Evolutionary conservation across 2,329 filamentous ascomycete species (phyloP).

Genomic region (Venturia carpophila): DNA sequence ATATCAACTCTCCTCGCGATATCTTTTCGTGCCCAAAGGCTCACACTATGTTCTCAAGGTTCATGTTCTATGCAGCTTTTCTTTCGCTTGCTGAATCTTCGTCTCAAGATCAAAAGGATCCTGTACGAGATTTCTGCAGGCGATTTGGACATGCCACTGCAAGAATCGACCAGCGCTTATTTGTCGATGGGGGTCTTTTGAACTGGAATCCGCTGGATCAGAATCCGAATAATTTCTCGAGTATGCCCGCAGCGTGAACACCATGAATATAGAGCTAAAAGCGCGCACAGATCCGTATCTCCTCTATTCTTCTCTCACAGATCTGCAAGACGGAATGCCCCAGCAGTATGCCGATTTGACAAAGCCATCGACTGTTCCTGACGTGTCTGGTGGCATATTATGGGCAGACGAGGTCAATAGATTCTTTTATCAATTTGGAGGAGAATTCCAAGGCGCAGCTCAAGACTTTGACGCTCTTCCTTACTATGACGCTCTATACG

Average conservation of each 20-base stretch:
- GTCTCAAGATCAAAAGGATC: constrained; percentile 17
- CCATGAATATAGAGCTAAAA: constrained; percentile 20
- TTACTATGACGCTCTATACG: constrained; percentile 49
- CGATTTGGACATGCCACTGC: constrained; percentile 49
- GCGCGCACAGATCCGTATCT: constrained; percentile 43
- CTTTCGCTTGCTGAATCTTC: neutral
- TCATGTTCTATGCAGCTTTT: neutral
- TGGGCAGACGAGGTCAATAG: constrained; percentile 58
- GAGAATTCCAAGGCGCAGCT: constrained; percentile 42
- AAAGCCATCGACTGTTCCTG: constrained; percentile 52
- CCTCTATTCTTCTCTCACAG: constrained; percentile 50
- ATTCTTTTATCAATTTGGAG: constrained; percentile 55
- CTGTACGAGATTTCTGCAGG: constrained; percentile 18
- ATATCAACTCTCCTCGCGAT: neutral
- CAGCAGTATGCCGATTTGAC: constrained; percentile 49
- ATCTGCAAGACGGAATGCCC: constrained; percentile 40
- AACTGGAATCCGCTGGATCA: constrained; percentile 46
- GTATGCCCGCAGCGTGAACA: constrained; percentile 35
- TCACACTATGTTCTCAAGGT: neutral
- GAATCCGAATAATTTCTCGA: constrained; percentile 47
- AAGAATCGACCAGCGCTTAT: constrained; percentile 49
- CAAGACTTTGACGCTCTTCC: constrained; percentile 35
- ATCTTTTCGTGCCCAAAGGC: neutral
- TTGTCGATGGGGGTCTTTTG: constrained; percentile 54
- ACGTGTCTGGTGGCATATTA: constrained; percentile 41